Percentiles rank a stretch among this genome's conserved stretches.
Evolutionary conservation across 2,329 filamentous ascomycete genomes (phyloP).

Genomic region (Tolypocladium inflatum): DNA sequence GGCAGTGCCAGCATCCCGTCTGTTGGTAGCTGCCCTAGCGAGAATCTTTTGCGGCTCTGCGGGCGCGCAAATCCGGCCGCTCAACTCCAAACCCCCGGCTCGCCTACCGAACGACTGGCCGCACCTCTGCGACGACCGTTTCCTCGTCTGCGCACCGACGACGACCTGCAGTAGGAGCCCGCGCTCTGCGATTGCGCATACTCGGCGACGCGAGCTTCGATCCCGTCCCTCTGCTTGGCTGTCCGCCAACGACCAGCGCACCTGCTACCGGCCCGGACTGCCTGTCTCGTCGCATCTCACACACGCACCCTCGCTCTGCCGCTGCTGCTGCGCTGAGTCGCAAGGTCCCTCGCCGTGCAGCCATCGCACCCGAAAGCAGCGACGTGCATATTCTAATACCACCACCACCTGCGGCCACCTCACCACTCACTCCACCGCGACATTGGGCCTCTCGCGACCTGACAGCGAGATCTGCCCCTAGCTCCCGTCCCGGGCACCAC

Average conservation of each 20-base stretch:
- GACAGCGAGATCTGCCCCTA: constrained; percentile 4
- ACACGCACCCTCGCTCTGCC: neutral
- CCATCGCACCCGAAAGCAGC: constrained; percentile 17
- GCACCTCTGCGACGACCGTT: neutral
- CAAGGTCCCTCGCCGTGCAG: constrained; percentile 2
- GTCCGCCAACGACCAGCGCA: neutral
- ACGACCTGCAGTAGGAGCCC: neutral
- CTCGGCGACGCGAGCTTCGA: neutral
- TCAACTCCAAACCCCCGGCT: neutral
- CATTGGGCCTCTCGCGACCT: constrained; percentile 3
- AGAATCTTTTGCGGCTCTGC: constrained; percentile 2
- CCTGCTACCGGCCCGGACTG: neutral
- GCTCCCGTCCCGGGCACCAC: constrained; percentile 2
- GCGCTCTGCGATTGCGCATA: neutral
- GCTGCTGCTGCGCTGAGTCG: neutral
- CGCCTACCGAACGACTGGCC: neutral
- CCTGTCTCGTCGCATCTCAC: constrained; percentile 1
- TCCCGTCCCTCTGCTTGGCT: neutral
- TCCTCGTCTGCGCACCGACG: neutral
- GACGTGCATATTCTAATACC: constrained; percentile 19
- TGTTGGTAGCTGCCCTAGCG: neutral
- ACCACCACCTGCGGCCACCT: constrained; percentile 12
- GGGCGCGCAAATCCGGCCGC: neutral
- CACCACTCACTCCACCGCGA: constrained; percentile 1
- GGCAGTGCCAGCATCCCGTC: neutral